Evolutionary conservation across 2,329 filamentous ascomycete species (phyloP), one percentile per base, ranked within the genome.

Genomic region (Fusarium domesticum): DNA sequence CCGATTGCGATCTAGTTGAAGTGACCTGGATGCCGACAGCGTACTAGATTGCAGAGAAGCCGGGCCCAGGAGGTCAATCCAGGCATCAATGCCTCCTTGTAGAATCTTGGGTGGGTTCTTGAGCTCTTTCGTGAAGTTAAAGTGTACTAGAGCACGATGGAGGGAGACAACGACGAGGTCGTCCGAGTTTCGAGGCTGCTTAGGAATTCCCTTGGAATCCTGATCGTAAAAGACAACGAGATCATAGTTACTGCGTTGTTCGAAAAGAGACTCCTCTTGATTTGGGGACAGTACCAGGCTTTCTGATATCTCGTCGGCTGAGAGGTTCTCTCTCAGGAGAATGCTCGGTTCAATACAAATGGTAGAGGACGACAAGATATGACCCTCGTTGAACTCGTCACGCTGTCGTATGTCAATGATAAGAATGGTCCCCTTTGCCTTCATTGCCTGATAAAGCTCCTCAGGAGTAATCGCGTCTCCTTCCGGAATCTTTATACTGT

Each of bases 221-320:
- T 92, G 79, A 64, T 98, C 90, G 64, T 97, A 95, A 59, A 95
- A 93, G 0, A 98, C 87, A 10, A 98, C 79, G 33, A 96, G 69
- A 54, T 97, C 90, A 57, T 87, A 96, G 43, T 85, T 76, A 51
- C 91, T 78, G 12, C 85, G 78, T 43, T 81, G 72, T 33, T 81
- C 82, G 58, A 95, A 96, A 23, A 89, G 73, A 2, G 75, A 69
- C 54, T 87, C 83, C 64, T 98, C 93, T n/a, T 75, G 67, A n/a
- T 81, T 72, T 0, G 87, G 85, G 0, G 82, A 84, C 6, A 93
- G 67, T 2, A 89, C 75, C 57, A 91, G 75, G 48, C 83, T 83
- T 47, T 90, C 85, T 15, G 72, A 74, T 30, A 86, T 77, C 17
- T 84, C 71, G 16, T 75, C 73, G 3, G 78, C 80, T 2, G 82